phyloP scores from a whole-genome alignment of 108 stramenopile species.

The Discostella pseudostelligera region DNA sequence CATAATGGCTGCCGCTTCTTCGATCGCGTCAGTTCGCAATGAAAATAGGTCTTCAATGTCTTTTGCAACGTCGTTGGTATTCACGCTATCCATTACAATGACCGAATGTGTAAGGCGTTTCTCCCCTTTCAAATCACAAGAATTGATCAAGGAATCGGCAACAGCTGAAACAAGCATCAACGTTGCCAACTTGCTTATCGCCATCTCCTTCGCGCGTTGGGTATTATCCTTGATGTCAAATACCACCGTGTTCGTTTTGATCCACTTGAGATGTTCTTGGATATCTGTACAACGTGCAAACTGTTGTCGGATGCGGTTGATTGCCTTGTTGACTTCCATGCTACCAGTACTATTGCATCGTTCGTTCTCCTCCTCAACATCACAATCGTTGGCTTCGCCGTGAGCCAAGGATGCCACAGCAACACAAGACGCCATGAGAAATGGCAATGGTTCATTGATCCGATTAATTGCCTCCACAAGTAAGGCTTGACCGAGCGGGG shows the following conservation, averaged over 20 bases:
- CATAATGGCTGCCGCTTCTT: constrained; percentile 34
- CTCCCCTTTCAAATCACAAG: constrained; percentile 12
- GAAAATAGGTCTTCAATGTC: constrained; percentile 40
- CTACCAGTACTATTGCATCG: constrained; percentile 13
- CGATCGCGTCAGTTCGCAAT: constrained; percentile 30
- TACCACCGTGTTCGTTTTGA: constrained; percentile 26
- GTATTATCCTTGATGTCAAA: constrained; percentile 29
- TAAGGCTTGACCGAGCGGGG: constrained; percentile 24
- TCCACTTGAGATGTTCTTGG: constrained; percentile 30
- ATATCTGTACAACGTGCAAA: constrained; percentile 31
- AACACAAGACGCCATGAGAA: constrained; percentile 33
- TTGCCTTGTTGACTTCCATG: constrained; percentile 20
- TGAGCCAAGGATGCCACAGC: constrained; percentile 18
- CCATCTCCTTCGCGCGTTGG: constrained; percentile 31
- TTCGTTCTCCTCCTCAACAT: background rate
- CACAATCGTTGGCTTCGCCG: constrained; percentile 4
- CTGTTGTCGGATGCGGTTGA: constrained; percentile 25
- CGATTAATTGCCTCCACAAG: constrained; percentile 35
- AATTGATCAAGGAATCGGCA: constrained; percentile 27
- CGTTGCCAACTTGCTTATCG: constrained; percentile 28
- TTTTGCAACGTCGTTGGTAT: constrained; percentile 9
- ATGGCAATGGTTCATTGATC: constrained; percentile 37
- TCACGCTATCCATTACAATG: constrained; percentile 1
- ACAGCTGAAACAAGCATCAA: constrained; percentile 21
- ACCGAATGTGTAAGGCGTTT: constrained; percentile 3